Evolutionary conservation across 148 eudicot species (phyloP).

Genomic region (Bassia scoparia): DNA sequence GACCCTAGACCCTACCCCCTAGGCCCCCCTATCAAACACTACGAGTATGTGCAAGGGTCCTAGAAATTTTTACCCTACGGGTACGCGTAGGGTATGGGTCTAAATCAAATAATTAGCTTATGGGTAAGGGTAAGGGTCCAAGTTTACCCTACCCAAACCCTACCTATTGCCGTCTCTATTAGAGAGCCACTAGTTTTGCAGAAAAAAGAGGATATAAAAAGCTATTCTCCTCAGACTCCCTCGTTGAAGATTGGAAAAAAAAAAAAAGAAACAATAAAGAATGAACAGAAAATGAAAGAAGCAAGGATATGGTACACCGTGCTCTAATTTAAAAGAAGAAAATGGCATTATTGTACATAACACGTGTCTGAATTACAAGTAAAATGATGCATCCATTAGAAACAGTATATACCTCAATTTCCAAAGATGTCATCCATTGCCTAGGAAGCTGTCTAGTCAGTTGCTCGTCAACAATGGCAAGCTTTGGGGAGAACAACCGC

Average conservation of each 20-base stretch:
- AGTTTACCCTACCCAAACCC: too few relatives aligned
- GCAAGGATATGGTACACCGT: neutral
- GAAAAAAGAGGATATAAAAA: neutral
- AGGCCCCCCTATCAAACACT: too few relatives aligned
- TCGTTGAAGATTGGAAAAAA: neutral
- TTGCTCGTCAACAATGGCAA: conserved; percentile 94
- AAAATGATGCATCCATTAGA: conserved; percentile 13
- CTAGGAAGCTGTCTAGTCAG: conserved; percentile 67
- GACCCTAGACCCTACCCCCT: too few relatives aligned
- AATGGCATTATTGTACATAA: neutral
- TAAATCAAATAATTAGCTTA: too few relatives aligned
- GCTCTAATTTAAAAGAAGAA: neutral
- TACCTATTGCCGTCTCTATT: too few relatives aligned
- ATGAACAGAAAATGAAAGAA: neutral
- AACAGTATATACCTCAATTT: conserved; percentile 54
- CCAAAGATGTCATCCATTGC: conserved; percentile 87
- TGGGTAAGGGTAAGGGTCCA: too few relatives aligned
- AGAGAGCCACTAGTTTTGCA: neutral
- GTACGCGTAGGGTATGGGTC: too few relatives aligned
- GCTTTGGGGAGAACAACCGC: conserved; percentile 79
- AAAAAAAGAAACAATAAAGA: neutral
- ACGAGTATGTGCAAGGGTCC: too few relatives aligned
- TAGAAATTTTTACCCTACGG: too few relatives aligned
- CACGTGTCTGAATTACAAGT: neutral
- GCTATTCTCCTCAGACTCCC: neutral